A percentile compares a stretch with the other conserved stretches of the same genome.
These are phyloP conservation scores for Orychophragmus violaceus DNA, from an alignment of 345 rosid species.

Conservation along the genomic window DNA sequence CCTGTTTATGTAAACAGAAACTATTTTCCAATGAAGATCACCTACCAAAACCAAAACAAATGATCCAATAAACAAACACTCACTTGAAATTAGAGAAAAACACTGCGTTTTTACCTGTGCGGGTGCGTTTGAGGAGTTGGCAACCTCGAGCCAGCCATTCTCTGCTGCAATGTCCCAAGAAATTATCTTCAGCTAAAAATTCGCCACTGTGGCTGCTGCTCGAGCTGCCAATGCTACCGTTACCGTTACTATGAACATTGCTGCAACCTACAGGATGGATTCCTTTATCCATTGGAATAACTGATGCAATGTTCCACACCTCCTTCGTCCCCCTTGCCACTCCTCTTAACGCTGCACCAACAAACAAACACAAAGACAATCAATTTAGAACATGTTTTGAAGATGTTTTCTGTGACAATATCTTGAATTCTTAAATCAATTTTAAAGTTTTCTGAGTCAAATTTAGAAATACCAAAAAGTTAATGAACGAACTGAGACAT, in stretches of 20 bases:
- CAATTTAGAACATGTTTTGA: not conserved
- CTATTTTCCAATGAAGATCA: no score
- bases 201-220: slow-evolving; percentile 75
- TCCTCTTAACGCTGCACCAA: slow-evolving; percentile 64
- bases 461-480: not conserved
- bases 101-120: slow-evolving; percentile 47
- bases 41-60: slow-evolving; percentile 43
- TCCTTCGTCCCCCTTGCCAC: slow-evolving; percentile 77
- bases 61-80: not conserved
- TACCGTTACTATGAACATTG: slow-evolving; percentile 31
- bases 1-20: slow-evolving; percentile 81
- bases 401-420: no score
- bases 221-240: slow-evolving; percentile 59
- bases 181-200: slow-evolving; percentile 72
- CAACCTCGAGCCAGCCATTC: slow-evolving; percentile 88
- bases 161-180: slow-evolving; percentile 71
- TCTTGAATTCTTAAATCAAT: no score
- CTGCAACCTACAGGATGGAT: slow-evolving; percentile 30
- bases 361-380: not conserved
- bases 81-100: not conserved
- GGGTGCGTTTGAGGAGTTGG: slow-evolving; percentile 93
- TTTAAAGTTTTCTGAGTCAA: not conserved
- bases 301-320: slow-evolving; percentile 90
- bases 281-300: slow-evolving; percentile 81
- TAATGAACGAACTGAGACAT: not conserved